phyloP scores from a whole-genome alignment of 1,284 basidiomycete genomes.

The Paramarasmius palmivorus region DNA sequence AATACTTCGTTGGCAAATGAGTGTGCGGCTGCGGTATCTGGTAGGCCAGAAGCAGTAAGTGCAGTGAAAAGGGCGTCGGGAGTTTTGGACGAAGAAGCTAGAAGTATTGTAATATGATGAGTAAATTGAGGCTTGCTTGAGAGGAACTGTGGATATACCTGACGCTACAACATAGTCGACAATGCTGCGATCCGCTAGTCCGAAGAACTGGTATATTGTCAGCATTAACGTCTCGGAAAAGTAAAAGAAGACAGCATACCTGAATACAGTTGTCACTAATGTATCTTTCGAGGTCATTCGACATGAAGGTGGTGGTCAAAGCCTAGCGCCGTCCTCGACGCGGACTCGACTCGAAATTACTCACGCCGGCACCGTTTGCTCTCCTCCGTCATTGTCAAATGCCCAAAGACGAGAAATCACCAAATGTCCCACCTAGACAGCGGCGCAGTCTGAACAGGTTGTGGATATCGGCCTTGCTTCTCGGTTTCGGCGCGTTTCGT shows the following conservation, averaged over 20 bases:
- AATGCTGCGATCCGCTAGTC: conserved; percentile 79
- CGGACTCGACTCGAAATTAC: no score
- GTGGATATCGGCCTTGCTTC: background rate
- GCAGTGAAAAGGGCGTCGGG: conserved; percentile 76
- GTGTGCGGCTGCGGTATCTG: conserved; percentile 78
- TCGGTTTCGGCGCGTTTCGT: conserved; percentile 1
- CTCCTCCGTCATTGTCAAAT: no score
- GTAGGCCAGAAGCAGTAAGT: conserved; percentile 78
- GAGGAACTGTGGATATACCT: conserved; percentile 47
- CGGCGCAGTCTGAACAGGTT: background rate
- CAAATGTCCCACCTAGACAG: no score
- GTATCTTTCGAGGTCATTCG: conserved; percentile 70
- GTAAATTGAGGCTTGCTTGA: conserved; percentile 15
- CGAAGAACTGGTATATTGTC: conserved; percentile 61
- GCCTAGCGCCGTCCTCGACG: background rate
- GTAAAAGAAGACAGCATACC: conserved; percentile 43
- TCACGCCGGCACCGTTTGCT: no score
- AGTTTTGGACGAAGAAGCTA: conserved; percentile 82
- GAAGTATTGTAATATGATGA: conserved; percentile 18
- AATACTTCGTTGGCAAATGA: conserved; percentile 81
- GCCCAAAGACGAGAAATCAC: no score
- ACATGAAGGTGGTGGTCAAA: conserved; percentile 33
- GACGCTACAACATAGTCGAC: conserved; percentile 86
- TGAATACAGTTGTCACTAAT: conserved; percentile 85
- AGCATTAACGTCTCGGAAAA: background rate